A percentile compares a stretch with the other conserved stretches of the same genome.
phyloP scores from a whole-genome alignment of 140 eudicot genomes.

The Stevia rebaudiana region DNA sequence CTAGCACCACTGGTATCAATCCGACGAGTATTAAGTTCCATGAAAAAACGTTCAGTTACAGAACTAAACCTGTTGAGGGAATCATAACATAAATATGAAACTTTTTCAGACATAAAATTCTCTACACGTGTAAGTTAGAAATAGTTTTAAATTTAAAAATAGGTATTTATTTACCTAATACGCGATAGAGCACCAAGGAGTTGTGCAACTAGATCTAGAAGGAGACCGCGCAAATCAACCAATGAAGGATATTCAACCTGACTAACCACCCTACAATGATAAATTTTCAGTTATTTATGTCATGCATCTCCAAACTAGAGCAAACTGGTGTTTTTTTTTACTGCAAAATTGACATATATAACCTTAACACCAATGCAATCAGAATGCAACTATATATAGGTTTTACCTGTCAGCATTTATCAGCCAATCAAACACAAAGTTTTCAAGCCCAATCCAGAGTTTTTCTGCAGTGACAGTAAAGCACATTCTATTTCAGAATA shows the following conservation, averaged over 20 bases:
- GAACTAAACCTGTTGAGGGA: constrained; percentile 71
- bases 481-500: constrained; percentile 10
- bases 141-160: not conserved
- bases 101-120: not conserved
- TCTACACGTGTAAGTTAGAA: not conserved
- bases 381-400: constrained; percentile 2
- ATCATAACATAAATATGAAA: not conserved
- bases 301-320: constrained; percentile 3
- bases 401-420: constrained; percentile 96
- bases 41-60: constrained; percentile 95
- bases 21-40: constrained; percentile 94
- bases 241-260: constrained; percentile 96
- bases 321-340: constrained; percentile 1
- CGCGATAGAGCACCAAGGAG: constrained; percentile 97
- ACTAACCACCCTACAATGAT: constrained; percentile 81
- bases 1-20: constrained; percentile 88
- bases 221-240: constrained; percentile 92
- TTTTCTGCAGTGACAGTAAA: constrained; percentile 53
- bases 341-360: not conserved
- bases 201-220: constrained; percentile 92
- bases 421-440: constrained; percentile 97
- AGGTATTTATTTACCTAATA: constrained; percentile 51
- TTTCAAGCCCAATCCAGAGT: constrained; percentile 96
- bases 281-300: constrained; percentile 5
- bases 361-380: not conserved